Conservation (phyloP, 352 stramenopile genomes). For the Elongisporangium anandrum region DNA sequence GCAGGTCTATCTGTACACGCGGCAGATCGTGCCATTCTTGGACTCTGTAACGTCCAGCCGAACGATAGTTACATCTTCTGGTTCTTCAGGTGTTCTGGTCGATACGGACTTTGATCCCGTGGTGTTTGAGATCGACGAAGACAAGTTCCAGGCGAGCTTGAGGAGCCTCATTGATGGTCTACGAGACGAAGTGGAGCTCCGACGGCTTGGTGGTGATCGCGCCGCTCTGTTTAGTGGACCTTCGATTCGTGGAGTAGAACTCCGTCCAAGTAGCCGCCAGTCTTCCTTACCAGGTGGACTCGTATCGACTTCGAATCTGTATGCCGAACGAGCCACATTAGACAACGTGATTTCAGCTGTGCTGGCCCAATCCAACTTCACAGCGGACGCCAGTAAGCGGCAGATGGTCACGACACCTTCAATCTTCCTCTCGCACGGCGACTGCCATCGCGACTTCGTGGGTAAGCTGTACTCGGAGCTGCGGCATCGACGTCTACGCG, state of each 20-base stretch:
- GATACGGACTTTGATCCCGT: conserved; percentile 19
- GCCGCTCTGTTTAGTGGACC: conserved; percentile 9
- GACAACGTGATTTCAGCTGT: conserved; percentile 60
- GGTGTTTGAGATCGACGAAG: conserved; percentile 55
- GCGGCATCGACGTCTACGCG: conserved; percentile 34
- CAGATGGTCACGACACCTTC: conserved; percentile 33
- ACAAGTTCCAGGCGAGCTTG: conserved; percentile 60
- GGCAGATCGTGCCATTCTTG: conserved; percentile 74
- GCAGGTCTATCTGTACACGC: conserved; percentile 73
- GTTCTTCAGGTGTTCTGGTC: conserved; percentile 10
- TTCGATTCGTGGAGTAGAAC: too few relatives aligned
- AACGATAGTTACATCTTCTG: conserved; percentile 22
- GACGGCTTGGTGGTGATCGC: conserved; percentile 31
- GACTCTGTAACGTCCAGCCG: conserved; percentile 45
- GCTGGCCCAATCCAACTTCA: conserved; percentile 20
- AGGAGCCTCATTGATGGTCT: conserved; percentile 68
- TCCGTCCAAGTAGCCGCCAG: too few relatives aligned
- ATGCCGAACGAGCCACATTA: conserved; percentile 17
- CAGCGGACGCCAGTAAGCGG: conserved; percentile 9
- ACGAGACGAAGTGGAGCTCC: conserved; percentile 71
- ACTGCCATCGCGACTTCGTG: conserved; percentile 71
- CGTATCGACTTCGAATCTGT: too few relatives aligned
- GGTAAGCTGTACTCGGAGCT: conserved; percentile 47
- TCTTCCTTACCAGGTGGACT: too few relatives aligned
- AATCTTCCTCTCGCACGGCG: conserved; percentile 75